Evolutionary conservation across 1,284 basidiomycete species (phyloP).

Genomic region (Ustilago trichophora): DNA sequence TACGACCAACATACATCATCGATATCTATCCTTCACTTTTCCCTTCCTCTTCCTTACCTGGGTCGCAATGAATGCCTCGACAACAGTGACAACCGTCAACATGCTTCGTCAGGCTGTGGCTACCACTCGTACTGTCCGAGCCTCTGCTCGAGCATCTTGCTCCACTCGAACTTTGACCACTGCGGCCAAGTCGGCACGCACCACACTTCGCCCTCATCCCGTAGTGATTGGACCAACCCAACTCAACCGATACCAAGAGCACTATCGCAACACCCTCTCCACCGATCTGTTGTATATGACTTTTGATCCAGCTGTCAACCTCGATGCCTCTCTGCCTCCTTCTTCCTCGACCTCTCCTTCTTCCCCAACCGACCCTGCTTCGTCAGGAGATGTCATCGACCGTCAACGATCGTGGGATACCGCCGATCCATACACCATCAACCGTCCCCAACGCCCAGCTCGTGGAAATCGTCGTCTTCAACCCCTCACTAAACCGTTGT

Average conservation of each 20-base stretch:
- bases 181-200: constrained; percentile 32
- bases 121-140: not conserved
- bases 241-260: constrained; percentile 79
- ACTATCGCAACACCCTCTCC: constrained; percentile 83
- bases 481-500: constrained; percentile 51
- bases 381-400: constrained; percentile 15
- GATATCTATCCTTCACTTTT: too few species aligned
- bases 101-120: constrained; percentile 19
- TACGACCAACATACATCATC: not conserved
- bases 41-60: too few species aligned
- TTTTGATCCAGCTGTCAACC: constrained; percentile 71
- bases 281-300: constrained; percentile 95
- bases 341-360: constrained; percentile 16
- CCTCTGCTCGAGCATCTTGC: constrained; percentile 2
- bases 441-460: constrained; percentile 75
- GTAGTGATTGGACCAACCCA: constrained; percentile 72
- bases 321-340: constrained; percentile 9
- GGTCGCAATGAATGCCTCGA: constrained; percentile 18
- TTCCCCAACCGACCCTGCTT: constrained; percentile 3
- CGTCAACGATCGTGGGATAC: constrained; percentile 77
- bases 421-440: constrained; percentile 79
- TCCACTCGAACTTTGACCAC: constrained; percentile 4
- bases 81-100: constrained; percentile 34
- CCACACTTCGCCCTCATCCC: constrained; percentile 44
- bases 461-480: constrained; percentile 71